Percentiles rank a stretch among this genome's conserved stretches.
phyloP scores from a whole-genome alignment of 2,329 filamentous ascomycete species.

The Shiraia bambusicola region DNA sequence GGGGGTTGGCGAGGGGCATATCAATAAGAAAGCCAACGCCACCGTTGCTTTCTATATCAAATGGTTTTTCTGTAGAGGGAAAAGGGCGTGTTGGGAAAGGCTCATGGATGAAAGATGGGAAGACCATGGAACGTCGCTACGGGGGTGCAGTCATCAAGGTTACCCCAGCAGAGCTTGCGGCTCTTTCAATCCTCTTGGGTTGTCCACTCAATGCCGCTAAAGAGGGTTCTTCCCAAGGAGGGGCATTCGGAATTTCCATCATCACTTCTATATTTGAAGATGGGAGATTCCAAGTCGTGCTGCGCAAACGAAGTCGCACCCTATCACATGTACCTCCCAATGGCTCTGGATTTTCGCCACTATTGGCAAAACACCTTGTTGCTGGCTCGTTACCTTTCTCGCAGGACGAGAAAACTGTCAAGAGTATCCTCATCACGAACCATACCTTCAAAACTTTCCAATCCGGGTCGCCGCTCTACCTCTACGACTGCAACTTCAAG shows the following conservation, averaged over 20 bases:
- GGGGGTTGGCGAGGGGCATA: constrained; percentile 15
- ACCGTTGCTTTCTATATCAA: constrained; percentile 14
- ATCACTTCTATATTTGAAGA: constrained; percentile 6
- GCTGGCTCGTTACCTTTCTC: constrained; percentile 33
- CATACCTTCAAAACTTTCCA: constrained; percentile 22
- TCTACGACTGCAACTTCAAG: constrained; percentile 8
- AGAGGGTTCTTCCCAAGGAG: constrained; percentile 8
- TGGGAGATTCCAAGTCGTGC: constrained; percentile 22
- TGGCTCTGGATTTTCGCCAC: constrained; percentile 30
- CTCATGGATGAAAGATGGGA: constrained; percentile 31
- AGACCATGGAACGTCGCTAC: constrained; percentile 18
- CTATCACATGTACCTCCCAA: constrained; percentile 23
- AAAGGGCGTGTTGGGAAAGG: constrained; percentile 7
- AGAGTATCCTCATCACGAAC: constrained; percentile 30
- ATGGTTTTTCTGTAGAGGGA: constrained; percentile 7
- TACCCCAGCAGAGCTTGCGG: constrained; percentile 25
- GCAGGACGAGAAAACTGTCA: constrained; percentile 16
- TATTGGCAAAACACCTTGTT: constrained; percentile 39
- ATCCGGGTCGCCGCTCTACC: constrained; percentile 19
- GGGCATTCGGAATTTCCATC: constrained; percentile 35
- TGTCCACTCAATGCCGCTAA: constrained; percentile 14
- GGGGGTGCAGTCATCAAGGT: constrained; percentile 20
- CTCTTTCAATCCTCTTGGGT: constrained; percentile 35
- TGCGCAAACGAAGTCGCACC: constrained; percentile 26
- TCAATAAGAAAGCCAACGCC: constrained; percentile 19